phyloP scores from a whole-genome alignment of 148 eudicot genomes.

The Vaccinium myrtillus region DNA sequence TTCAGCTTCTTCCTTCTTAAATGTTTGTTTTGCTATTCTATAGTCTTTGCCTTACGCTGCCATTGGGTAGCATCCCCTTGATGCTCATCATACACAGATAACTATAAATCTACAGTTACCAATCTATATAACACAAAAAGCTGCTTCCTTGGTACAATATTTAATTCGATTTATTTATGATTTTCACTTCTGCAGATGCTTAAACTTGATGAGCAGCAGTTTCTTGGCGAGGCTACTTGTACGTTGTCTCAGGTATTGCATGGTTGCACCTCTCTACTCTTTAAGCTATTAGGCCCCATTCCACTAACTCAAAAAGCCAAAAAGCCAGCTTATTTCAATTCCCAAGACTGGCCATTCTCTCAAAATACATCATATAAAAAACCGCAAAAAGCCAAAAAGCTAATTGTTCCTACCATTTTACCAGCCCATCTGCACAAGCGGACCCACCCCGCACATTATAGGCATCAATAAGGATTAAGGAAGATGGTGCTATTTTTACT shows the following conservation, averaged over 20 bases:
- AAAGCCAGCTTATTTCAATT: too few relatives aligned
- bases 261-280: background rate
- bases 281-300: background rate
- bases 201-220: slow-evolving; percentile 92
- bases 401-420: background rate
- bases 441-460: background rate
- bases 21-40: background rate
- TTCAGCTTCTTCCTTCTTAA: background rate
- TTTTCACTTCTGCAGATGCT: slow-evolving; percentile 53
- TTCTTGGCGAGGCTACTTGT: slow-evolving; percentile 93
- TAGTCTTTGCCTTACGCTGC: background rate
- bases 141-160: background rate
- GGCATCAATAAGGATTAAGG: background rate
- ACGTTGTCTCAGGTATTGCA: slow-evolving; percentile 74
- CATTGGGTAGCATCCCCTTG: background rate
- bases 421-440: background rate
- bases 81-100: too few relatives aligned
- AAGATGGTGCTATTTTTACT: background rate
- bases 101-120: background rate
- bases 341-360: too few relatives aligned
- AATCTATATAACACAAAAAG: background rate
- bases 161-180: background rate
- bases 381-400: too few relatives aligned
- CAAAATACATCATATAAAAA: too few relatives aligned
- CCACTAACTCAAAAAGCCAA: too few relatives aligned